Base-by-base conservation (phyloP, 140 eudicot species). In the Bidens hawaiensis region DNA sequence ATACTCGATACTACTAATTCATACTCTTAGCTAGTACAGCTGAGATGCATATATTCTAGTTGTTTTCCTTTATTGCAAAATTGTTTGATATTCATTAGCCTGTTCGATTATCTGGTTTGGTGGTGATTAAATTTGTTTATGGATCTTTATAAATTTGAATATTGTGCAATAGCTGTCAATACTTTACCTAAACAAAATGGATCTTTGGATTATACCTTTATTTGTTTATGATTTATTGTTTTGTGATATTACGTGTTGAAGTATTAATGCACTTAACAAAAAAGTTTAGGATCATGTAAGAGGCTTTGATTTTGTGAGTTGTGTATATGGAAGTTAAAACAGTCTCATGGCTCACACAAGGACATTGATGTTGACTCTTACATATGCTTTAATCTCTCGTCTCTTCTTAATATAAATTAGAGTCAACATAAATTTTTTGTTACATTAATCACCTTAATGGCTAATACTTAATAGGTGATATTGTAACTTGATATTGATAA, bases 401-500 rank as follows among this genome's bases (percentile, higher is more conserved):
- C 4, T 64, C 18, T 48, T 7, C 4, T 30, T 19, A 47, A 55
- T 24, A 55, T 28, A 30, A 28, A 55, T 30, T n/a, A 46, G 21
- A 18, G 70, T 57, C 47, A 17, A 4, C 14, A 0, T 6, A 25
- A 25, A 7, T 63, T 27, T 45, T 4, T 12, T 63, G 9, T 45
- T 26, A 63, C 57, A 17, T 6, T 41, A 19, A 48, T 19, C 30
- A 64, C 33, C 14, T 13, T 28, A 64, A 30, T 25, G 16, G 43
- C n/a, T n/a, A 9, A 36, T 36, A 62, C 68, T 47, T 13, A 30
- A 34, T 2, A 53, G 43, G 53, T 24, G 6, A 38, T 23, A 17
- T 16, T 15, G 19, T 67, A 67, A 40, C 72, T 67, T 52, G 63
- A 67, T 65, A 51, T 57, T 65, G 62, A 65, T 14, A 38, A n/a